Base-by-base conservation (phyloP, 2,329 filamentous ascomycete genomes). In the Simplicillium sp. region DNA sequence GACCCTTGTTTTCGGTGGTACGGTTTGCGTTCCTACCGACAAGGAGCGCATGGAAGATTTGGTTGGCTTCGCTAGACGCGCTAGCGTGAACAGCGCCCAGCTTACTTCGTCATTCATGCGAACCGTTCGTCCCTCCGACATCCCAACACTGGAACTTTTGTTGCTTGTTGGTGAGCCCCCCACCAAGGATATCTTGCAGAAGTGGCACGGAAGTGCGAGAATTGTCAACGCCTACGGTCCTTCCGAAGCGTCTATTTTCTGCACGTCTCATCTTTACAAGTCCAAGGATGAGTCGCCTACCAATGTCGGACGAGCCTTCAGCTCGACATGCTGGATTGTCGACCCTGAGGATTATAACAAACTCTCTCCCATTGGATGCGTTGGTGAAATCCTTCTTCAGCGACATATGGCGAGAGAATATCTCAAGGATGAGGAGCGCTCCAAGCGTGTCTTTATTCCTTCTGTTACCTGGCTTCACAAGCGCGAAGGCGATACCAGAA, bases 131-230 rank as follows among this genome's bases (percentile, higher is more conserved):
- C 29, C 18, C 8, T 32, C 13, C 3, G 31, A 29, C 8, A 13
- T 29, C 11, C 18, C 29, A 9, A 33, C 18, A 9, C 13, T 44
- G 20, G 29, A 37, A 16, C 31, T 29, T 3, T 11, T 44, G 14
- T 33, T 36, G 3, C 33, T 42, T 11, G 37, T 31, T 5, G 41
- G 41, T 7, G 41, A 71, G 47, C 62, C 65, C 12, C 66, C 75
- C 50, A 69, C 68, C 20, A 25, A 25, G 20, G 20, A 25, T 25
- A 25, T 25, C 9, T 25, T 25, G 3, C 12, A 38, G 5, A 42
- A 32, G 35, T 29, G 3, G 16, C 38, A 7, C 28, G 25, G 31
- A 29, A 36, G 12, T 6, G 29, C 5, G 20, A 42, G 7, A 28
- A 33, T 44, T 12, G 40, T 41, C 11, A 44, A 44, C 16, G 39